Conservation (phyloP, 208 protist genomes). For the Leishmania aethiopica region DNA sequence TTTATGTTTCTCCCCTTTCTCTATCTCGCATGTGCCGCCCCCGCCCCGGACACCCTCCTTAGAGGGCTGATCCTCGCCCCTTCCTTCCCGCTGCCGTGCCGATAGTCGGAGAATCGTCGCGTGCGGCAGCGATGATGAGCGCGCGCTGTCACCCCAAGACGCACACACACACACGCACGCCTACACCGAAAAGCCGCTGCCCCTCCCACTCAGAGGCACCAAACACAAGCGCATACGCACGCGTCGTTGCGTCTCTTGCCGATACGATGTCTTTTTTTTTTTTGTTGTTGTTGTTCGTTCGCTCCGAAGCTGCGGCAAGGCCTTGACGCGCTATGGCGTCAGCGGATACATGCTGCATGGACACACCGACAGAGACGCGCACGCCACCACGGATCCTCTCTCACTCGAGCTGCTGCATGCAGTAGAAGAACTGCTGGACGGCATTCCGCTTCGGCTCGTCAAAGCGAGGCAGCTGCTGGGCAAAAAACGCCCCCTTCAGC, state of each 20-base stretch:
- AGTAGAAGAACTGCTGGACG: conserved; percentile 72
- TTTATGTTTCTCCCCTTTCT: neutral
- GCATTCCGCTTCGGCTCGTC: conserved; percentile 49
- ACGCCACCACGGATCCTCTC: neutral
- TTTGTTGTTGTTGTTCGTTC: neutral
- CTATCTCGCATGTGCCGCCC: neutral
- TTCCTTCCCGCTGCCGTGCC: too few relatives aligned
- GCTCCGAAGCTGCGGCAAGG: neutral
- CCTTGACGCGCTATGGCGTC: neutral
- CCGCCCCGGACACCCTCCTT: neutral
- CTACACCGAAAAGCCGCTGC: neutral
- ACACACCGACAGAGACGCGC: too few relatives aligned
- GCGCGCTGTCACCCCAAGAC: neutral
- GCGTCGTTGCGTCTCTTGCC: neutral
- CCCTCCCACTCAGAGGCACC: neutral
- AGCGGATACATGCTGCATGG: neutral
- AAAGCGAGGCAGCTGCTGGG: conserved; percentile 47
- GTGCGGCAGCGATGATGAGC: neutral
- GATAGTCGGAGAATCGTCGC: neutral
- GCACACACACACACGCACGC: neutral
- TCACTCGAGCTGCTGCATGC: conserved; percentile 79
- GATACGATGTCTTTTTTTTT: neutral
- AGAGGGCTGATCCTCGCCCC: neutral
- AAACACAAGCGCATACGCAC: neutral
- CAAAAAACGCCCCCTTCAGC: conserved; percentile 52